Conservation (phyloP, 257 asterid genomes). For the Thymus mandschuricus region DNA sequence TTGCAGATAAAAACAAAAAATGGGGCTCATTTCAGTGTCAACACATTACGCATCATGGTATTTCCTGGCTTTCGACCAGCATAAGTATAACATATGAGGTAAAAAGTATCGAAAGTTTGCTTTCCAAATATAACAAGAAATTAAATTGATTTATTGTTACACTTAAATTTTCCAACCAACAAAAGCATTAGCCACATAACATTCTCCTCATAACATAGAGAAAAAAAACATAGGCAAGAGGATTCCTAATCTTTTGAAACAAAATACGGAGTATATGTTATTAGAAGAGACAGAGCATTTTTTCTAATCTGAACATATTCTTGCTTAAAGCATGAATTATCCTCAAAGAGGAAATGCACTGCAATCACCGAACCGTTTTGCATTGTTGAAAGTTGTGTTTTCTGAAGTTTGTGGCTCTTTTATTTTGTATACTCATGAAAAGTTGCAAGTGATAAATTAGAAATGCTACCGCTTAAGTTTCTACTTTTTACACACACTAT, state of each 20-base stretch:
- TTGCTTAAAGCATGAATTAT: background rate
- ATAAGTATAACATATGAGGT: background rate
- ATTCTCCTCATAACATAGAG: background rate
- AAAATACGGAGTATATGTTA: background rate
- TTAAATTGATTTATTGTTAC: background rate
- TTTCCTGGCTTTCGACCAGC: constrained; percentile 1
- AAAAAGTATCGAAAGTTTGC: background rate
- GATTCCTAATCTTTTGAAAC: constrained; percentile 10
- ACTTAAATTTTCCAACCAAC: constrained; percentile 15
- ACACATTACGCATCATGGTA: constrained; percentile 2
- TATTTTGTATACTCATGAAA: constrained; percentile 4
- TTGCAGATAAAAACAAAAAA: background rate
- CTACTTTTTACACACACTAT: background rate
- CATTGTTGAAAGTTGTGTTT: background rate
- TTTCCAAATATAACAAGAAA: background rate
- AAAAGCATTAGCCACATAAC: constrained; percentile 11
- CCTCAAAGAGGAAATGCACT: background rate
- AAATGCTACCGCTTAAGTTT: constrained; percentile 7
- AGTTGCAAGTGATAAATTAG: background rate
- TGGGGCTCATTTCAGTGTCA: background rate
- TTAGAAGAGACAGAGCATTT: background rate
- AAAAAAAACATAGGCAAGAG: background rate
- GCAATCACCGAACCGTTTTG: background rate
- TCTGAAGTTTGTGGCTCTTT: background rate
- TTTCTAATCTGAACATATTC: background rate